Percentiles rank a stretch among this genome's conserved stretches.
phyloP scores from a whole-genome alignment of 2,329 filamentous ascomycete species.

The Coniochaeta ligniaria region DNA sequence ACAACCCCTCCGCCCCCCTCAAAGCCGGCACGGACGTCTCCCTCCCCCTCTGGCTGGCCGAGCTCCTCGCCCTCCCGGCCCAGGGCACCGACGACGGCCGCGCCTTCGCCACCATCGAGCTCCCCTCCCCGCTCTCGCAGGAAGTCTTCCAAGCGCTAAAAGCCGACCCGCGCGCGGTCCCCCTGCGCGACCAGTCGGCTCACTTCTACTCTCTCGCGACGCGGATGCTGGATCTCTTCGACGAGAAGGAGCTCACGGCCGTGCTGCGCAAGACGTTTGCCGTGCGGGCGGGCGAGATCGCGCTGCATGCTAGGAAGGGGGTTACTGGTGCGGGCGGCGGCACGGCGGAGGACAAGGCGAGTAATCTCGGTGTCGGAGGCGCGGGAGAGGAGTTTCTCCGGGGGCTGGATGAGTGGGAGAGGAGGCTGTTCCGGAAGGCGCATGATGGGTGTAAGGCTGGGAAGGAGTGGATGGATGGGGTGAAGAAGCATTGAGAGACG shows the following conservation, averaged over 20 bases:
- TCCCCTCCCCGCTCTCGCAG: slow-evolving; percentile 68
- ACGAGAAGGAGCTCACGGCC: slow-evolving; percentile 70
- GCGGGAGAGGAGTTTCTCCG: slow-evolving; percentile 76
- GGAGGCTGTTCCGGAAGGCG: slow-evolving; percentile 64
- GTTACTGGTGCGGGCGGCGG: slow-evolving; percentile 55
- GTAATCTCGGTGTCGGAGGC: slow-evolving; percentile 48
- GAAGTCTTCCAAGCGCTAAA: slow-evolving; percentile 85
- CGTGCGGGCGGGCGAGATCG: slow-evolving; percentile 71
- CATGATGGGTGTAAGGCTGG: slow-evolving; percentile 67
- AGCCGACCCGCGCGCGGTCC: slow-evolving; percentile 79
- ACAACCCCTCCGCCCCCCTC: slow-evolving; percentile 63
- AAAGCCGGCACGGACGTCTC: slow-evolving; percentile 74
- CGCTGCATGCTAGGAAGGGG: slow-evolving; percentile 82
- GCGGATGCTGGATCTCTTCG: slow-evolving; percentile 82
- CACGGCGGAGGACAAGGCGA: slow-evolving; percentile 51
- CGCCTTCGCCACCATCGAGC: slow-evolving; percentile 71
- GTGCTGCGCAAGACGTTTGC: slow-evolving; percentile 76
- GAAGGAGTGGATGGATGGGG: slow-evolving; percentile 63
- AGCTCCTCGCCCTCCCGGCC: slow-evolving; percentile 71
- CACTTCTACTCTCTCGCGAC: slow-evolving; percentile 86
- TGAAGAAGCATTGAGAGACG: slow-evolving; percentile 31
- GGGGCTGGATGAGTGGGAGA: slow-evolving; percentile 85
- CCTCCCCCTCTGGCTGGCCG: slow-evolving; percentile 88
- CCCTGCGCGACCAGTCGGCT: slow-evolving; percentile 72
- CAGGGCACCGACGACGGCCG: slow-evolving; percentile 26